Base-by-base conservation (phyloP, 768 basidiomycete species). In the Boletus subparvulus region DNA sequence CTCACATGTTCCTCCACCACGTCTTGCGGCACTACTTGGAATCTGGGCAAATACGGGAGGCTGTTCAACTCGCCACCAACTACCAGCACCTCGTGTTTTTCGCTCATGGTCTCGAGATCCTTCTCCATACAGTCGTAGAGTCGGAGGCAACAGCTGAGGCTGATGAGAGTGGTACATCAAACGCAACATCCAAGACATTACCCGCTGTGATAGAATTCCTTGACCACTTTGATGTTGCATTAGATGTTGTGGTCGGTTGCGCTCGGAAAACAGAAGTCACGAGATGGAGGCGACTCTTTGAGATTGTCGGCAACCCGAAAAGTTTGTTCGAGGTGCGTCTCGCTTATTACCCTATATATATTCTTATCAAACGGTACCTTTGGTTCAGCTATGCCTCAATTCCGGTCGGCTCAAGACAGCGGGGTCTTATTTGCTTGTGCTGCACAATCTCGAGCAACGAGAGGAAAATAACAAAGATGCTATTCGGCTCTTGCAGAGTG, bases 191-290 rank as follows among this genome's bases (percentile, higher is more conserved):
- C 39, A 56, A 58, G 43, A 73, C 87, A 12, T 73, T 98, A 32
- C 79, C 86, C 0, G 76, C 78, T 3, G 87, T 90, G 10, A 79
- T 98, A 59, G 90, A 93, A 60, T 98, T 99, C 66, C 75, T 99
- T 61, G 97, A 99, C 66, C 86, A 98, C 68, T 98, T 98, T 67
- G 91, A 95, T 58, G 89, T 83, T 50, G 83, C 89, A 7, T 74
- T 98, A 54, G 94, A 98, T 56, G 94, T 98, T 8, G 92, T 98
- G 13, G 95, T 98, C 11, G 88, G 91, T 6, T 98, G 96, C 65
- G 96, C 97, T 19, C 80, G 97, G 51, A 99, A 99, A 76, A 98
- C 93, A 7, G 97, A 99, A 73, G 82, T 95, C 68, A 87, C 91
- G 5, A 74, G 89, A 49, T 99, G 97, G 97, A 82, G 83, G 45